These are phyloP conservation scores for Microdochium bolleyi DNA, from an alignment of 2,329 filamentous ascomycete species.

Conservation along the genomic window DNA sequence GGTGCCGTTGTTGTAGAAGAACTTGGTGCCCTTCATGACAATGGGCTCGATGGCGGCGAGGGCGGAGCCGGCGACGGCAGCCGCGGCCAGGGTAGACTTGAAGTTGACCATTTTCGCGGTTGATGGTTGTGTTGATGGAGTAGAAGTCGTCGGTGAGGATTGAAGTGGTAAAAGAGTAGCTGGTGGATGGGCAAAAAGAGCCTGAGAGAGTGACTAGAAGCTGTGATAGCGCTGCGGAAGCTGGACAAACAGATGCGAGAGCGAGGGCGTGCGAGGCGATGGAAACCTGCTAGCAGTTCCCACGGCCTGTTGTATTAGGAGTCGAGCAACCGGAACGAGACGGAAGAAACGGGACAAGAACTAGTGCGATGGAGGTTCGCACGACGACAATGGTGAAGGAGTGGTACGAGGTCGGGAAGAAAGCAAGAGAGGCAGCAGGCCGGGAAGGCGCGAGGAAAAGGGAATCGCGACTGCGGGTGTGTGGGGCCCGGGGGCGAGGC, in stretches of 20 bases:
- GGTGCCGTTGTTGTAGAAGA: constrained; percentile 60
- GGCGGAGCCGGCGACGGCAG: constrained; percentile 16
- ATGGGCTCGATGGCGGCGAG: constrained; percentile 20
- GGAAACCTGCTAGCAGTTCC: background rate
- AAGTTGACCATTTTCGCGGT: constrained; percentile 18
- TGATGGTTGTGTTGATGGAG: constrained; percentile 3
- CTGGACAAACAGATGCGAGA: background rate
- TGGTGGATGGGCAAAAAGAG: background rate
- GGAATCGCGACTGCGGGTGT: background rate
- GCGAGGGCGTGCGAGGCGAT: background rate
- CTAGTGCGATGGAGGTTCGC: background rate
- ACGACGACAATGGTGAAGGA: background rate
- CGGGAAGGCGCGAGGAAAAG: background rate
- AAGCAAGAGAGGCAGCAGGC: background rate
- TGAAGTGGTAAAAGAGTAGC: background rate
- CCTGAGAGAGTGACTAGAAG: background rate
- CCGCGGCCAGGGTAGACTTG: constrained; percentile 16
- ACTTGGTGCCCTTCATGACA: constrained; percentile 29
- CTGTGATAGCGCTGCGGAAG: background rate
- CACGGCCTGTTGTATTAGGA: background rate
- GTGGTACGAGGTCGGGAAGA: background rate
- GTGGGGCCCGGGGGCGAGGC: background rate
- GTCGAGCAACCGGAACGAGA: background rate
- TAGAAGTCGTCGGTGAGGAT: background rate
- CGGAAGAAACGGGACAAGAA: background rate